Percentiles rank a stretch among this genome's conserved stretches.
phyloP scores from a whole-genome alignment of 495 filamentous ascomycete species.

The Niebla homalea region DNA sequence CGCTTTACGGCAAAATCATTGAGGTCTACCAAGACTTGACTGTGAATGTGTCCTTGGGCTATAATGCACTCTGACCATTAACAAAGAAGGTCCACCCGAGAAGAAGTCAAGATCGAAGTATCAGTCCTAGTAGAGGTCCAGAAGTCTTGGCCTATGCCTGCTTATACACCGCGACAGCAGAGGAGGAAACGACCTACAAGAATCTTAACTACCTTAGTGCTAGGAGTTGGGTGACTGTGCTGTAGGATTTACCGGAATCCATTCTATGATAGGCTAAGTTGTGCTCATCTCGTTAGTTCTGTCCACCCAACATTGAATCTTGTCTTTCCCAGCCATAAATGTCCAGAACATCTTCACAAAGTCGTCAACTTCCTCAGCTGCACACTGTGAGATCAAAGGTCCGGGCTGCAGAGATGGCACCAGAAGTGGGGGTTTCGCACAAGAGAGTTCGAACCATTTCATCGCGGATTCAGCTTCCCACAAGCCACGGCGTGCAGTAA shows the following conservation, averaged over 20 bases:
- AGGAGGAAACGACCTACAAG: too few relatives aligned
- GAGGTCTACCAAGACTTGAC: too few relatives aligned
- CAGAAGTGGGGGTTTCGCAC: not conserved
- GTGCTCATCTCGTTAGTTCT: not conserved
- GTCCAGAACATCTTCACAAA: conserved; percentile 1
- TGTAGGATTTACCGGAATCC: not conserved
- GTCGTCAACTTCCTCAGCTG: not conserved
- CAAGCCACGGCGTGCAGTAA: not conserved
- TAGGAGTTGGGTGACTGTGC: too few relatives aligned
- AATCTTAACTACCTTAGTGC: too few relatives aligned
- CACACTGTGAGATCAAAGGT: not conserved
- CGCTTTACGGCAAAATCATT: too few relatives aligned
- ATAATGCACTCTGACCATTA: too few relatives aligned
- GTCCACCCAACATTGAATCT: not conserved
- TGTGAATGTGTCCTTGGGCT: too few relatives aligned
- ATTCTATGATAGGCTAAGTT: not conserved
- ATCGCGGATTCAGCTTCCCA: conserved; percentile 1
- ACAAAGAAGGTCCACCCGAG: too few relatives aligned
- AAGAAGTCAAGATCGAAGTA: too few relatives aligned
- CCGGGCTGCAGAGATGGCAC: not conserved
- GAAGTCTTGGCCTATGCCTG: too few relatives aligned
- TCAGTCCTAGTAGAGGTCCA: too few relatives aligned
- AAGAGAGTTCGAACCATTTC: not conserved
- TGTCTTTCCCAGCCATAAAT: not conserved
- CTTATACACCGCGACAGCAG: too few relatives aligned